Base-by-base conservation (phyloP, 2,329 filamentous ascomycete genomes). In the Arthrobotrys musiformis region DNA sequence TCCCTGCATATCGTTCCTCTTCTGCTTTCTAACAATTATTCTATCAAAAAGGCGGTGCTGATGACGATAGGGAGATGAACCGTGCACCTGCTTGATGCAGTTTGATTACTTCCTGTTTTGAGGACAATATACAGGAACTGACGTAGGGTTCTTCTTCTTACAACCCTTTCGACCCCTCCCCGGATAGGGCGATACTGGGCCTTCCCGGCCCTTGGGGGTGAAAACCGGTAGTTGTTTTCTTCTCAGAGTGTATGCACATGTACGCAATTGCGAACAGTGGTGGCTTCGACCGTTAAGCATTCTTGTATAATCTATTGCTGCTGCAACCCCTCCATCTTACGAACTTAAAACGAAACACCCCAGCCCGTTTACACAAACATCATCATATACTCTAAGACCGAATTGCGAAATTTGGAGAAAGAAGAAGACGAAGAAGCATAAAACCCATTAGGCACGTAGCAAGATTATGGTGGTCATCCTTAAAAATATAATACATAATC, bases 401-500 rank as follows among this genome's bases (percentile, higher is more conserved):
- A 46, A 46, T 62, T 62, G 58, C 37, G 58, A 48, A 48, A 48
- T 24, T 24, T 42, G 40, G 15, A 42, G 6, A n/a, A 54, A 54
- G 33, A 28, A 37, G 19, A 37, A 58, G 13, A 50, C 7, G 28
- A 4, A 28, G 28, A 2, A 7, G 24, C 13, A 35, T 19, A 22
- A 48, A n/a, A n/a, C n/a, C n/a, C n/a, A 40, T 40, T 58, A 58
- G 54, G 33, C 33, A 40, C 30, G 11, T n/a, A n/a, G n/a, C 6
- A 40, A 6, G 30, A 58, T 58, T 40, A 58, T 58, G 54, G 54
- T 58, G 54, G 54, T 58, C 54, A 58, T 58, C 54, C 40, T n/a
- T n/a, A n/a, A n/a, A 58, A 58, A 58, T 58, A 58, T 58, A 58
- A 58, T 58, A n/a, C n/a, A n/a, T n/a, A 58, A 58, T 58, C 54